phyloP scores from a whole-genome alignment of 1,284 basidiomycete genomes.

The Austropuccinia psidii region DNA sequence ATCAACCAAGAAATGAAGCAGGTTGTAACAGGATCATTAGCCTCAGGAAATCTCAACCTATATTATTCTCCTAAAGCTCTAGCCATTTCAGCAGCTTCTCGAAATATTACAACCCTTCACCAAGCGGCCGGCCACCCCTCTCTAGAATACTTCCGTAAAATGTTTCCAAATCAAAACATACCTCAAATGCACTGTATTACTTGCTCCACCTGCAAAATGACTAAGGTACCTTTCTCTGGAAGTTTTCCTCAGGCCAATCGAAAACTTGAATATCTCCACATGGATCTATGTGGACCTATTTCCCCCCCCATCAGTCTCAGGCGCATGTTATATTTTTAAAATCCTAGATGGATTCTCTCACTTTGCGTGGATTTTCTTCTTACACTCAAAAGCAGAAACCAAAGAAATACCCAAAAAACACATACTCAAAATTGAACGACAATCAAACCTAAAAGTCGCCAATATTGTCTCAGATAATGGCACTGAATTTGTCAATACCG shows the following conservation, averaged over 20 bases:
- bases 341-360: neutral
- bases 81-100: no score
- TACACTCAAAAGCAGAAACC: neutral
- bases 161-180: neutral
- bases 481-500: neutral
- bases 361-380: neutral
- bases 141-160: neutral
- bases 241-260: neutral
- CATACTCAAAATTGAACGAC: neutral
- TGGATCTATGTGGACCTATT: neutral
- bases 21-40: neutral
- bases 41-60: no score
- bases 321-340: constrained; percentile 3
- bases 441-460: neutral
- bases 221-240: neutral
- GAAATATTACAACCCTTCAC: neutral
- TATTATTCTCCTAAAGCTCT: no score
- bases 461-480: neutral
- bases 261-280: neutral
- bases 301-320: neutral
- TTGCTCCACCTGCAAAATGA: neutral
- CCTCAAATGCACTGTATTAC: neutral
- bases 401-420: neutral
- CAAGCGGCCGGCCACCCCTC: neutral
- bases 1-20: neutral